Evolutionary conservation across 106 monocot species (phyloP).

Genomic region (Phalaenopsis aphrodite): DNA sequence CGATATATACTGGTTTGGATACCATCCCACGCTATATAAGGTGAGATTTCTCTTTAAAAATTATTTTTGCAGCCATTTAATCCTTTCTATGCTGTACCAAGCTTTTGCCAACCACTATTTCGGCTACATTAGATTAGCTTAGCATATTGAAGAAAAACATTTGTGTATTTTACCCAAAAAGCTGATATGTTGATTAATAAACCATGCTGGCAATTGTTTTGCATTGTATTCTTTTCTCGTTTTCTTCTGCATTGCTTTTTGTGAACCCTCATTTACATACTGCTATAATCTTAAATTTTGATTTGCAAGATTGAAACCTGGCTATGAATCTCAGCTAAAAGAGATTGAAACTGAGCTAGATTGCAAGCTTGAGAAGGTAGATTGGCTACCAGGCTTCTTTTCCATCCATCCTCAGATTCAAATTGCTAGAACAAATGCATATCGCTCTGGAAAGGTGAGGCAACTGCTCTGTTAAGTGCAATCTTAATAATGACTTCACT

Average conservation of each 20-base stretch:
- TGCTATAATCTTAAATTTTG: constrained; percentile 1
- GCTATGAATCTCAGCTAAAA: constrained; percentile 30
- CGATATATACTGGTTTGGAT: constrained; percentile 35
- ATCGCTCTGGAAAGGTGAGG: constrained; percentile 63
- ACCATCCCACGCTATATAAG: constrained; percentile 82
- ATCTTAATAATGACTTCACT: not conserved
- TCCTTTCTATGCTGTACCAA: not conserved
- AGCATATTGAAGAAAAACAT: no score
- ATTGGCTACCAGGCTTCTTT: constrained; percentile 71
- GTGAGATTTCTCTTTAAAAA: constrained; percentile 9
- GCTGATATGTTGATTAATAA: not conserved
- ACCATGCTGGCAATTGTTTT: not conserved
- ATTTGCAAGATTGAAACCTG: constrained; percentile 62
- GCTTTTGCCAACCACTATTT: not conserved
- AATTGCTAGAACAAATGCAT: constrained; percentile 62
- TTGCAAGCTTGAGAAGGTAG: constrained; percentile 43
- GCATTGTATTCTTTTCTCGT: not conserved
- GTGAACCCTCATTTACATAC: no score
- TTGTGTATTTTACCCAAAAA: not conserved
- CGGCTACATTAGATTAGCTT: not conserved
- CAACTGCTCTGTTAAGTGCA: not conserved
- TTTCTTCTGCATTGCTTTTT: not conserved
- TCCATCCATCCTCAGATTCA: constrained; percentile 60
- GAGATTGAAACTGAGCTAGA: constrained; percentile 61
- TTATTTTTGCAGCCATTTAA: not conserved